These are phyloP conservation scores for Suillus clintonianus DNA, from an alignment of 768 basidiomycete species.

Conservation along the genomic window DNA sequence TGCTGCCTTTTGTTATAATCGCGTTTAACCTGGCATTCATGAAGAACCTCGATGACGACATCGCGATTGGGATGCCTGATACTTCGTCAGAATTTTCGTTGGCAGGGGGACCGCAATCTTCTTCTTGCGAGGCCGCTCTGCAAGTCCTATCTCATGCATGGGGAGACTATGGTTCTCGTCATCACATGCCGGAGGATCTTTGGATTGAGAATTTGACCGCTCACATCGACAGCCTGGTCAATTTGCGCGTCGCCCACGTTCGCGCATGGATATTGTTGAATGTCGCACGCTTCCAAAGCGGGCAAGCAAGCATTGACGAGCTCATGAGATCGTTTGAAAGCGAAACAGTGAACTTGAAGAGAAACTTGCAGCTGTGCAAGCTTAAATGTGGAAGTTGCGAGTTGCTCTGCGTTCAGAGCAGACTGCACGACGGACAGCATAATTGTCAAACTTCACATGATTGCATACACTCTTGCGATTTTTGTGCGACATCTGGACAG, in stretches of 20 bases:
- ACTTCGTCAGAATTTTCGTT: slow-evolving; percentile 39
- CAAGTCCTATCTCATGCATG: slow-evolving; percentile 28
- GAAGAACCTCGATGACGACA: slow-evolving; percentile 57
- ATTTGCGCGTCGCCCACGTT: slow-evolving; percentile 49
- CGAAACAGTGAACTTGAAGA: background rate
- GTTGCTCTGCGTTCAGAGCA: background rate
- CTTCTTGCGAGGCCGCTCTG: slow-evolving; percentile 15
- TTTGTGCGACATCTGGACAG: slow-evolving; percentile 30
- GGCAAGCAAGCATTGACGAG: slow-evolving; percentile 46
- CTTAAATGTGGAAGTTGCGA: background rate
- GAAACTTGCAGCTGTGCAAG: background rate
- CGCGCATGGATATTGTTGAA: slow-evolving; percentile 54
- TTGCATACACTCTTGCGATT: background rate
- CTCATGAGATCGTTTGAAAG: slow-evolving; percentile 23
- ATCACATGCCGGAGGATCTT: slow-evolving; percentile 36
- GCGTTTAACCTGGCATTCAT: background rate
- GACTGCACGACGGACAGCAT: background rate
- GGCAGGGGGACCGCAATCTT: slow-evolving; percentile 11
- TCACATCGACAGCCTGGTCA: slow-evolving; percentile 42
- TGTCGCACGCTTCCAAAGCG: slow-evolving; percentile 44
- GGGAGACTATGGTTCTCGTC: slow-evolving; percentile 34
- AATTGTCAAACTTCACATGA: background rate
- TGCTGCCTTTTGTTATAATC: background rate
- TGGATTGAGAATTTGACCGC: slow-evolving; percentile 43
- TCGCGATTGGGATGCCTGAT: slow-evolving; percentile 40